phyloP scores from a whole-genome alignment of 495 filamentous ascomycete species.

The Annulohypoxylon maeteangense region DNA sequence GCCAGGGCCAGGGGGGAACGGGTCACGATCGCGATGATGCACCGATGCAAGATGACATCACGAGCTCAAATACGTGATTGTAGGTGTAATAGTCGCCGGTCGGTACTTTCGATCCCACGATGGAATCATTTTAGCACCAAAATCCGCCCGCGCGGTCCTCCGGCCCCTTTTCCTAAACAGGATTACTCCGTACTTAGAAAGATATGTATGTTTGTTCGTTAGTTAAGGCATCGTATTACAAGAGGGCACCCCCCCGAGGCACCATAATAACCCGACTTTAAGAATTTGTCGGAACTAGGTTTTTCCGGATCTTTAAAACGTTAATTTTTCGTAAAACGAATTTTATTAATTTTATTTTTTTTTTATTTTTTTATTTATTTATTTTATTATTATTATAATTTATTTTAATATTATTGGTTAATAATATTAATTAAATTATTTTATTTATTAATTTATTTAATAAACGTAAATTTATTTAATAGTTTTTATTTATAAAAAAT shows the following conservation, averaged over 20 bases:
- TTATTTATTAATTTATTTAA: not conserved
- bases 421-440: not conserved
- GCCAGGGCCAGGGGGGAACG: not conserved
- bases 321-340: no score
- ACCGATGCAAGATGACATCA: constrained; percentile 37
- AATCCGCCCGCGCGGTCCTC: constrained; percentile 8
- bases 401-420: not conserved
- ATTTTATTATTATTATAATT: not conserved
- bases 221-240: not conserved
- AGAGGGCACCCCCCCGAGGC: no score
- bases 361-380: not conserved
- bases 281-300: no score
- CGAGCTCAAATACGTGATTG: not conserved
- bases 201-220: not conserved
- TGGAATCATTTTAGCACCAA: constrained; percentile 3
- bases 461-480: not conserved
- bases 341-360: not conserved
- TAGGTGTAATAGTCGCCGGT: constrained; percentile 2
- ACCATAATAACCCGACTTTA: no score
- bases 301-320: no score
- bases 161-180: constrained; percentile 22
- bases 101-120: constrained; percentile 4
- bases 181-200: constrained; percentile 19
- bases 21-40: constrained; percentile 10
- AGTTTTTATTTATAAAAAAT: not conserved